Evolutionary conservation across 1,284 basidiomycete species (phyloP).

Genomic region (Moesziomyces sp.): DNA sequence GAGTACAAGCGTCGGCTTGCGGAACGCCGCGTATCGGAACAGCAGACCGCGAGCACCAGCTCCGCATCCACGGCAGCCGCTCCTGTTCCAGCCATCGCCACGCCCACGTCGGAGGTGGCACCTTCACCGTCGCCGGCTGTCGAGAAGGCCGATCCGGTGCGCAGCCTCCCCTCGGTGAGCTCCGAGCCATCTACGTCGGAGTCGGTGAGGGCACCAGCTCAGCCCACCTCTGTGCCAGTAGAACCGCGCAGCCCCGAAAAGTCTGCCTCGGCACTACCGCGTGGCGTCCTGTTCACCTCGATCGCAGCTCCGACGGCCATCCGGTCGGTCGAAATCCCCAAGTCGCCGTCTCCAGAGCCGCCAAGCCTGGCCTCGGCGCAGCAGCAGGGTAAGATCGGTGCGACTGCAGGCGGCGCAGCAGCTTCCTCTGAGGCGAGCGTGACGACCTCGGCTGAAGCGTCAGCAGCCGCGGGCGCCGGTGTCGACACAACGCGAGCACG

Average conservation of each 20-base stretch:
- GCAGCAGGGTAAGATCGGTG: conserved; percentile 1
- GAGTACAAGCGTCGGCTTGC: conserved; percentile 66
- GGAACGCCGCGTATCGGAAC: conserved; percentile 53
- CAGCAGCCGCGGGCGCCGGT: conserved; percentile 3
- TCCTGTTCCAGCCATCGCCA: conserved; percentile 18
- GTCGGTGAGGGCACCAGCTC: neutral
- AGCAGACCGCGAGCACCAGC: conserved; percentile 15
- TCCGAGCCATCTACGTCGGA: neutral
- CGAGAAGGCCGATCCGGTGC: conserved; percentile 21
- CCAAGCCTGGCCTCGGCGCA: neutral
- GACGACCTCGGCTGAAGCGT: conserved; percentile 1
- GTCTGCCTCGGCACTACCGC: conserved; percentile 13
- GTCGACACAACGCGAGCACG: conserved; percentile 22
- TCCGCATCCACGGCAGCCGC: neutral
- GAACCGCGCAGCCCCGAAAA: conserved; percentile 19
- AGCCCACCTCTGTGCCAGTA: conserved; percentile 1
- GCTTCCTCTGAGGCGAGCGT: neutral
- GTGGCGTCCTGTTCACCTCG: conserved; percentile 42
- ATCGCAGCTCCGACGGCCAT: conserved; percentile 51
- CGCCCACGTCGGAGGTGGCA: conserved; percentile 21
- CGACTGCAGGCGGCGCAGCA: neutral
- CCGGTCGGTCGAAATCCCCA: conserved; percentile 57
- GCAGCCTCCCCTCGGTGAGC: neutral
- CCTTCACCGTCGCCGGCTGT: conserved; percentile 28
- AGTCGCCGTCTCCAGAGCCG: conserved; percentile 54